These are phyloP conservation scores for Plantago lanceolata DNA, from an alignment of 305 asterid genomes.

Conservation along the genomic window DNA sequence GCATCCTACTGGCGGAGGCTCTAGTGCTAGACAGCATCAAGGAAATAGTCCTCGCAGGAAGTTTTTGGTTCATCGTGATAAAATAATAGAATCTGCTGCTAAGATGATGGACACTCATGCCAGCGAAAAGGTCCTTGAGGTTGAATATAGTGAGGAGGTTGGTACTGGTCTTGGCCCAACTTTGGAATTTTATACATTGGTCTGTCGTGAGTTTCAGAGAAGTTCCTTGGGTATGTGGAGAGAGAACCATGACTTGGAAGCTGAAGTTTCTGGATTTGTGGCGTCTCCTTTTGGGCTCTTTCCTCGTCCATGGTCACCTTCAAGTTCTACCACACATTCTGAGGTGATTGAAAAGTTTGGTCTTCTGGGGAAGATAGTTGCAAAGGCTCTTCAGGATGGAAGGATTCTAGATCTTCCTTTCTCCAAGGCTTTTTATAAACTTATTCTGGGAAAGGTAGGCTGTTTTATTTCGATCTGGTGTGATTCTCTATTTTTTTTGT, in stretches of 20 bases:
- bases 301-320: conserved; percentile 86
- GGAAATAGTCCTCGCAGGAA: conserved; percentile 41
- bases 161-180: conserved; percentile 99
- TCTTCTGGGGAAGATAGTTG: conserved; percentile 81
- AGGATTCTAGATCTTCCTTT: conserved; percentile 92
- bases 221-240: conserved; percentile 85
- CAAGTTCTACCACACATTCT: conserved; percentile 34
- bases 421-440: conserved; percentile 77
- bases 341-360: conserved; percentile 59
- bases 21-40: conserved; percentile 35
- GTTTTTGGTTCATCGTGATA: conserved; percentile 68
- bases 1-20: conserved; percentile 34
- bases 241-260: conserved; percentile 46
- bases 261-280: conserved; percentile 39
- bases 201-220: conserved; percentile 81
- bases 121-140: conserved; percentile 67
- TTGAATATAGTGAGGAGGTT: conserved; percentile 87
- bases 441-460: conserved; percentile 71
- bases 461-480: conserved; percentile 15
- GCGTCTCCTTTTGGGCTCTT: conserved; percentile 68
- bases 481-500: neutral
- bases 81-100: conserved; percentile 69
- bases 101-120: conserved; percentile 73
- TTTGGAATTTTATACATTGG: conserved; percentile 82
- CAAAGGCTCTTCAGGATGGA: conserved; percentile 90